Base-by-base conservation (phyloP, 192 early-diverging fungal genomes). In the Entophlyctis luteolus region DNA sequence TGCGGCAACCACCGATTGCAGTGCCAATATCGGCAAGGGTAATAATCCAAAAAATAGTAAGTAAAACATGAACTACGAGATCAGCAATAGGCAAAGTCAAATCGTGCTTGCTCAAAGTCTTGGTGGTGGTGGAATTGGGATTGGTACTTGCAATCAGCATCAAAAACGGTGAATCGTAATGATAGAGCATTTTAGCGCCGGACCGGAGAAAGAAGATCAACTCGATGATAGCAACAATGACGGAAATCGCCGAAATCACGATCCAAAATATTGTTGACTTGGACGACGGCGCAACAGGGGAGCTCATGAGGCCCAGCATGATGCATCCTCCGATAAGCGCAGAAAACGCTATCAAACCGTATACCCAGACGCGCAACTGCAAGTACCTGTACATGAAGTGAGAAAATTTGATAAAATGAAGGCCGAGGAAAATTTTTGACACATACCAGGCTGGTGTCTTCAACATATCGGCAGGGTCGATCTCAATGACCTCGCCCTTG, bases 31-130 rank as follows among this genome's bases (percentile, higher is more conserved):
- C 52, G 14, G 63, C 25, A 4, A 66, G 35, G 0, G 63, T 54
- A 29, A n/a, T 52, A 55, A 66, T 47, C 63, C 63, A 66, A 34
- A 66, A 66, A 52, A 66, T n/a, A 3, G 49, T 4, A 5, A 66
- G 20, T 4, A 66, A 3, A 1, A 4, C 32, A 22, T 55, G 52
- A 1, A 38, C 10, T 39, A 36, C 35, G 4, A 66, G 12, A 29
- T 66, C 63, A 3, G 55, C 4, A 6, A 4, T 20, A 10, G 52
- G 39, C 18, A 25, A 10, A 28, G 25, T 28, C 0, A 47, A 4
- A 20, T 55, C 63, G 22, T 36, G 14, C 28, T 28, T 52, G 2
- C 4, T 2, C 18, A 66, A 33, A 4, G 12, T 20, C 12, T 29
- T 14, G n/a, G 4, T 47, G 31, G 16, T 10, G 8, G 16, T 20